Base-by-base conservation (phyloP, 371 early-diverging fungal species). In the Phascolomyces articulosus region DNA sequence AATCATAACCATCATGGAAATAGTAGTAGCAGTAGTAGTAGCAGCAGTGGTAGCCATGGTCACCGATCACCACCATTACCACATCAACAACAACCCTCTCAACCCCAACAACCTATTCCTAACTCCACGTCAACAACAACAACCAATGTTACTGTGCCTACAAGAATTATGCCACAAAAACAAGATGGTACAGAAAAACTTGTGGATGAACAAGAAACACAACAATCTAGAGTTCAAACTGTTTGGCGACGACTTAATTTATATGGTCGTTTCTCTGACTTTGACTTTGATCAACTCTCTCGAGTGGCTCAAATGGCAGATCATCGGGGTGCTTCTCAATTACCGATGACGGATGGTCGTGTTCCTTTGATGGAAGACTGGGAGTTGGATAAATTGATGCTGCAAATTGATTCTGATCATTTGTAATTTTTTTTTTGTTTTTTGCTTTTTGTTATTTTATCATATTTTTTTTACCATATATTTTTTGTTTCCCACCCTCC, bases 321-420 rank as follows among this genome's bases (percentile, higher is more conserved):
- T 55, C 28, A 40, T 20, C 47, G 51, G 40, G 23, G 27, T 8
- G 53, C 40, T 15, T 18, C 51, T 0, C 31, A 38, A 31, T n/a
- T 48, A 11, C 20, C 28, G 15, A 55, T 41, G 51, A 28, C 28
- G 29, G 55, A 40, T 56, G 54, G 56, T 11, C 20, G 61, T 48
- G 53, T 47, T 23, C 49, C 59, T 28, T 53, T 44, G 7, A 56
- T 63, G n/a, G 68, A 72, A 23, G 72, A 72, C 18, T 72, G 72
- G 72, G 72, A 72, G 24, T 44, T 72, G 54, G 66, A 68, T 49
- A 68, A 63, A 53, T 23, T 68, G 55, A 65, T 72, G 58, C 65
- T 60, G 16, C 58, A 44, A 44, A 41, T 70, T 27, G 64, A 66
- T 27, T 62, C 53, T n/a, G 58, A 58, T 47, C 63, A 65, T 40